Evolutionary conservation across 495 filamentous ascomycete genomes (phyloP), one percentile per base, ranked within the genome.

Genomic region (Penicillium waksmanii): DNA sequence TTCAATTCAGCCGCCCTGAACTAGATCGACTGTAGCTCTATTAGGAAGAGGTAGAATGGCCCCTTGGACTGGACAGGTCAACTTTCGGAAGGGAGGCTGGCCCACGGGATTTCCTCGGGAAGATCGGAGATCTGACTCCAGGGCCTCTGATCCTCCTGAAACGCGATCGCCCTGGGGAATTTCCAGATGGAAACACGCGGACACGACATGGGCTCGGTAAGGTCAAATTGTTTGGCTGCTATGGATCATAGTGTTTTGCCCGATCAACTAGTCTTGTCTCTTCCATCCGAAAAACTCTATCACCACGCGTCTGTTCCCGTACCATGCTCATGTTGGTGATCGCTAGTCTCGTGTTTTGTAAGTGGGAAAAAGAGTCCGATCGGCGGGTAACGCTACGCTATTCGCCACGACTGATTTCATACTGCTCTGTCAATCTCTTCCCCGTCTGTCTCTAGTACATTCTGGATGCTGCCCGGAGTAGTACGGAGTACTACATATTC

Each of bases 251-350:
- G 42, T 18, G 15, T 18, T 19, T 17, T 44, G n/a, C 5, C 17
- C 42, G 3, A 27, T 48, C 10, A 23, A 12, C 18, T 12, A 48
- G 11, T n/a, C 21, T 15, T 5, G 10, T 7, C 21, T 23, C 43
- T 10, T 46, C 35, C 48, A 57, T 57, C 55, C 56, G 56, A 58
- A 47, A 58, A 58, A 58, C 56, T 53, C 19, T n/a, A 53, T 53
- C 49, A 27, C 56, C 56, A 53, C 42, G 40, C 34, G 56, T 40
- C n/a, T 35, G 8, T 47, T 52, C 56, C 56, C 56, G n/a, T n/a
- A n/a, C n/a, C n/a, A n/a, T n/a, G n/a, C n/a, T n/a, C 5, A 36
- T 36, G 49, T 27, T 48, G 46, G n/a, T 23, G 46, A 48, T 48
- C 46, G 46, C 4, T n/a, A 44, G 19, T n/a, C 19, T 48, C 46